Base-by-base conservation (phyloP, 2,329 filamentous ascomycete genomes). In the Orbilia javanica region DNA sequence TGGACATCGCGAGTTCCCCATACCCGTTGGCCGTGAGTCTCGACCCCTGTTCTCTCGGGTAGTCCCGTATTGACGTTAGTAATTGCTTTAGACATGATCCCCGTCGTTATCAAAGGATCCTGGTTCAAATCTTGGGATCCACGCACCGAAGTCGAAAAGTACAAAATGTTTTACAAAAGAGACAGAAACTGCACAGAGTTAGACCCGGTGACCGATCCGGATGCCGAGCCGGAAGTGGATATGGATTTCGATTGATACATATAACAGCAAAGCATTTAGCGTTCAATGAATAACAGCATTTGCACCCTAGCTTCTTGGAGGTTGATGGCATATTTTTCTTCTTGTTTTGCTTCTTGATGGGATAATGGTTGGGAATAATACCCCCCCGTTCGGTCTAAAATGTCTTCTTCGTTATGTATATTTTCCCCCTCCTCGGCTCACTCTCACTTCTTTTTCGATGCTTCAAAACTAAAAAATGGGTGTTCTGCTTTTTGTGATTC, bases 141-240 rank as follows among this genome's bases (percentile, higher is more conserved):
- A 8, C 67, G 62, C 25, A 78, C 74, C 20, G 74, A 78, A 55
- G n/a, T 39, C 20, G 74, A 78, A 27, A 78, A 25, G 39, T 72
- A 72, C 62, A 62, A 63, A 52, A 63, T 55, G 52, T 67, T 62
- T 39, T 72, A 78, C 55, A 78, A 78, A 25, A 65, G 53, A n/a
- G 42, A 78, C 63, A 67, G 74, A 42, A 78, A 78, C 46, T 78
- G 74, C 34, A 78, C 74, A 2, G 65, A 63, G 34, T 42, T 62
- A 18, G 74, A 78, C 36, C 74, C 74, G 3, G 67, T 78, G 20
- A 78, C 74, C 2, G 74, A 78, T 68, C 74, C 74, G 4, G 74
- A 78, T 36, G 74, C 74, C 42, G 74, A 77, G 20, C 60, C 73
- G 8, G 73, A 78, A 27, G 31, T 66, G n/a, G 67, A 78, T 42